Evolutionary conservation across 805 yeast species (phyloP).

Genomic region (Torulaspora maleeae): DNA sequence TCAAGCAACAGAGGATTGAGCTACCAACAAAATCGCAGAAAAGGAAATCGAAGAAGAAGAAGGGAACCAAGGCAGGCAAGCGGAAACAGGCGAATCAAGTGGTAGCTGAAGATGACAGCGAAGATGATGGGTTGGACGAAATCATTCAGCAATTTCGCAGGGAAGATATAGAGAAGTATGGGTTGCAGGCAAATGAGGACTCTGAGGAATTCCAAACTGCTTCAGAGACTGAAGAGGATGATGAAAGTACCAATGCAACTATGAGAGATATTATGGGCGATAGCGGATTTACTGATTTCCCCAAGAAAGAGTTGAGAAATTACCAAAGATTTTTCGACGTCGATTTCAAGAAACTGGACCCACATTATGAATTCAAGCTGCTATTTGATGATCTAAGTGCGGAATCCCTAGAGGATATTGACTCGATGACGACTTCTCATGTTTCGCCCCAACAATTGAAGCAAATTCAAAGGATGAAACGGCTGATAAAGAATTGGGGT

Average conservation of each 20-base stretch:
- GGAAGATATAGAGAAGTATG: conserved; percentile 23
- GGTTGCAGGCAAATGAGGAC: conserved; percentile 20
- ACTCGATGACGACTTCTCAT: conserved; percentile 64
- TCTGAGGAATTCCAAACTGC: conserved; percentile 43
- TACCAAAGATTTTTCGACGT: conserved; percentile 21
- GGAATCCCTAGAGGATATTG: conserved; percentile 69
- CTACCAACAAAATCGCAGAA: conserved; percentile 28
- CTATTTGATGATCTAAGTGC: conserved; percentile 68
- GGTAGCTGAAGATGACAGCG: conserved; percentile 17
- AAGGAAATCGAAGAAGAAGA: conserved; percentile 30
- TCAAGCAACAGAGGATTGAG: conserved; percentile 8
- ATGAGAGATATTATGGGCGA: conserved; percentile 36
- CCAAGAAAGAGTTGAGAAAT: conserved; percentile 13
- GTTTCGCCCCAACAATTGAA: conserved; percentile 63
- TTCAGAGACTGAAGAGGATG: conserved; percentile 23
- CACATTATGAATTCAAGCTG: conserved; percentile 66
- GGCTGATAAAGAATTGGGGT: conserved; percentile 74
- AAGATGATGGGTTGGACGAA: conserved; percentile 54
- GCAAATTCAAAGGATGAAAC: conserved; percentile 50
- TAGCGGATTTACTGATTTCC: conserved; percentile 25
- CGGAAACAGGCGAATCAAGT: conserved; percentile 9
- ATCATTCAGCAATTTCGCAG: conserved; percentile 44
- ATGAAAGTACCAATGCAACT: conserved; percentile 17
- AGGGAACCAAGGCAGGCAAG: conserved; percentile 21
- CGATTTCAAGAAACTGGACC: conserved; percentile 51